Evolutionary conservation across 805 yeast species (phyloP), one percentile per base, ranked within the genome.

Genomic region (Pichia scutulata): DNA sequence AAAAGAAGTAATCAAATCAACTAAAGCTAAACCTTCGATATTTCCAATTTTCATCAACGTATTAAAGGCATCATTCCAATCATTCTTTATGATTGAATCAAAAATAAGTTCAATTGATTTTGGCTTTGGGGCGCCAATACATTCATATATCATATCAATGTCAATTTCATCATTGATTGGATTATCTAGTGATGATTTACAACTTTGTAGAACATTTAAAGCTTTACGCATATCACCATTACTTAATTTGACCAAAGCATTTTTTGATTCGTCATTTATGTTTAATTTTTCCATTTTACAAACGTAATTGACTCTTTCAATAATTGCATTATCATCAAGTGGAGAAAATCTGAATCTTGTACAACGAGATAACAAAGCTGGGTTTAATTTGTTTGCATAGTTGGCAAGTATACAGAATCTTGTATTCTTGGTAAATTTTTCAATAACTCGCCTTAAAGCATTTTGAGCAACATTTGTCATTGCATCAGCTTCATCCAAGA

Each of bases 141-240:
- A 90, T 55, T 90, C 96, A 65, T 88, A 93, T 37, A 93, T 82
- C 81, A 86, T 83, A 49, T 80, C 82, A 28, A 76, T 78, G 26
- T 84, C 77, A 40, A 93, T 84, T 46, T 77, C 80, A 33, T 74
- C 80, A 16, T 55, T 57, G 3, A n/a, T n/a, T 22, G 47, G 47
- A 3, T 68, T 69, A 33, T 78, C 80, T 19, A 78, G 63, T 2
- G 96, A 86, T 0, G 97, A 90, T 54, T 85, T 79, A 66, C 98
- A 88, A 0, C 98, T 95, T 68, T 93, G 99, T 51, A 93, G 68
- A 6, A 93, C 97, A 62, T 93, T 93, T 58, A 93, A 73, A 1
- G 96, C 95, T 46, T 87, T 80, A 70, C 99, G 80, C 99, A 93
- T 93, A 67, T 93, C 99, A 47, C 99, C 99, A 51, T 82, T 78